These are phyloP conservation scores for Proliferodiscus dingleyae DNA, from an alignment of 2,329 filamentous ascomycete species.

Conservation along the genomic window DNA sequence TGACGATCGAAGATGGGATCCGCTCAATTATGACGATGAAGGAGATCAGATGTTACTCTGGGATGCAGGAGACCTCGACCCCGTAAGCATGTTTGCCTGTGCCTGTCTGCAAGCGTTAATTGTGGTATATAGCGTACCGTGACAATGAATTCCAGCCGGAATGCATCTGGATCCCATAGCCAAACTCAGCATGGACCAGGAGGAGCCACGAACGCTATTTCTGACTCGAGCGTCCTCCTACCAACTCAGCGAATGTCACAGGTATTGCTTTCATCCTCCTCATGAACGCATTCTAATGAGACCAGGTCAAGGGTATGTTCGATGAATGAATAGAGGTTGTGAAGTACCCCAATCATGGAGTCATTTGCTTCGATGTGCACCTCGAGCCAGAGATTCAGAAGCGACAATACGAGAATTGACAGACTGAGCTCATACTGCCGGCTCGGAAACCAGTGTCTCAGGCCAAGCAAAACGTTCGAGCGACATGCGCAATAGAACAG, in stretches of 20 bases:
- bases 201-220: slow-evolving; percentile 1
- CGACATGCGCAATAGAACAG: neutral
- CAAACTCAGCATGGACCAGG: slow-evolving; percentile 10
- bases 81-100: slow-evolving; percentile 42
- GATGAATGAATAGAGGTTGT: slow-evolving; percentile 28
- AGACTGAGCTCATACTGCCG: neutral
- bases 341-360: neutral
- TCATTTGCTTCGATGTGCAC: neutral
- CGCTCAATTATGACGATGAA: slow-evolving; percentile 59
- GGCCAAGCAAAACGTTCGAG: slow-evolving; percentile 11
- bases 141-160: slow-evolving; percentile 24
- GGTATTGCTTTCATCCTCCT: slow-evolving; percentile 38
- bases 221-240: slow-evolving; percentile 44
- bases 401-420: neutral
- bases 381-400: neutral
- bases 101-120: neutral
- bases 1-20: slow-evolving; percentile 69
- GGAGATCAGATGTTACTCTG: slow-evolving; percentile 67
- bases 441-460: neutral
- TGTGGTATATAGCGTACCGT: slow-evolving; percentile 11
- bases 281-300: slow-evolving; percentile 16
- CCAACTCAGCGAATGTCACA: slow-evolving; percentile 73
- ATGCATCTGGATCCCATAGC: slow-evolving; percentile 12
- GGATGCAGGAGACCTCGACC: slow-evolving; percentile 60
- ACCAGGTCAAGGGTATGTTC: slow-evolving; percentile 30